Conservation (phyloP, 768 basidiomycete species). For the Boletus rex-veris region DNA sequence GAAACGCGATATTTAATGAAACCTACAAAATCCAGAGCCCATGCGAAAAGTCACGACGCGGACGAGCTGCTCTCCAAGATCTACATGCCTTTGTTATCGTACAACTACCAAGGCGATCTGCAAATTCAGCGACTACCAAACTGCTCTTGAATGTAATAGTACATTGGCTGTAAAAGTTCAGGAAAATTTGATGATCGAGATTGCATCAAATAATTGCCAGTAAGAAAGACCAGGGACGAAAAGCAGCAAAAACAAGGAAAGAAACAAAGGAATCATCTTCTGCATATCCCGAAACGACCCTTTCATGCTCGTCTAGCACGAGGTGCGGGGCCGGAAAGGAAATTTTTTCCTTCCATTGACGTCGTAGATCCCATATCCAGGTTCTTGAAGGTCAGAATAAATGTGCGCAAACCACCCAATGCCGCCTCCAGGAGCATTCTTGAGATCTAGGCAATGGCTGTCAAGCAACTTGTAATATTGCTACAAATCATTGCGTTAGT, state of each 20-base stretch:
- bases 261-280: background rate
- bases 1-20: no score
- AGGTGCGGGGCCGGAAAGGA: constrained; percentile 56
- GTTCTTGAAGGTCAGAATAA: constrained; percentile 61
- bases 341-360: constrained; percentile 52
- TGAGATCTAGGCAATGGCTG: constrained; percentile 58
- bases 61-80: no score
- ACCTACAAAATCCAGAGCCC: no score
- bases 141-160: background rate
- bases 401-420: constrained; percentile 84
- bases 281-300: background rate
- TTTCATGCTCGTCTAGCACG: constrained; percentile 40
- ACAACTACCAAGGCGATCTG: no score
- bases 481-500: constrained; percentile 2
- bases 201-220: no score
- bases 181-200: no score
- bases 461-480: constrained; percentile 66
- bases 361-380: constrained; percentile 70
- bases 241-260: no score
- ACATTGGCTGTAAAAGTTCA: background rate
- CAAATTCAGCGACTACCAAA: no score
- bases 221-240: no score
- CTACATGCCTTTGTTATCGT: no score
- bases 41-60: no score
- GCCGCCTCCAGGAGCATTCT: constrained; percentile 55